Evolutionary conservation across 495 filamentous ascomycete genomes (phyloP).

Genomic region (Aspergillus haitiensis): DNA sequence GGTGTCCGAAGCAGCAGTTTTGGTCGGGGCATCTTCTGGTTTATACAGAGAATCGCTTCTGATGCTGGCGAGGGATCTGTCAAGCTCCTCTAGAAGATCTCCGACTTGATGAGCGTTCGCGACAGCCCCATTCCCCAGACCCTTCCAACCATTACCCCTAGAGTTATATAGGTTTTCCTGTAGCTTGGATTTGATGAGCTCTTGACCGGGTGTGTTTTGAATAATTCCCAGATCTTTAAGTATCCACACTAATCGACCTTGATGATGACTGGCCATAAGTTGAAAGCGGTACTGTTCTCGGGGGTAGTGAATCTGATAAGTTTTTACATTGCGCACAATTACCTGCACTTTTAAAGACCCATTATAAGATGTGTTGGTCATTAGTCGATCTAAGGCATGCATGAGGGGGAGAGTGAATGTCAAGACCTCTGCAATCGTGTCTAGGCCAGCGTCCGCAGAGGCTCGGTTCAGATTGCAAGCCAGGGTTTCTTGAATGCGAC

Average conservation of each 20-base stretch:
- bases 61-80: conserved; percentile 28
- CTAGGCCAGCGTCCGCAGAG: conserved; percentile 49
- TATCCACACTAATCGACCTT: conserved; percentile 42
- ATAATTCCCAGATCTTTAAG: conserved; percentile 36
- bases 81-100: conserved; percentile 40
- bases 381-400: conserved; percentile 55
- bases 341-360: conserved; percentile 37
- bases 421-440: conserved; percentile 54
- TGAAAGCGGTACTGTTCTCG: conserved; percentile 39
- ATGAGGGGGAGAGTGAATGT: conserved; percentile 67
- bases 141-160: conserved; percentile 50
- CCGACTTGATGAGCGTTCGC: conserved; percentile 42
- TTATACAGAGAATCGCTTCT: conserved; percentile 3
- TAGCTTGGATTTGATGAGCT: conserved; percentile 24
- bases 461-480: conserved; percentile 58
- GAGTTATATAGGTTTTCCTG: conserved; percentile 41
- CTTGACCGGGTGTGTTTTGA: conserved; percentile 20
- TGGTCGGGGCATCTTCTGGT: background rate
- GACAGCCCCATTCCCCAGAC: conserved; percentile 48
- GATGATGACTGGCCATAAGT: conserved; percentile 32
- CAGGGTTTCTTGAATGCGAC: conserved; percentile 66
- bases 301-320: conserved; percentile 47
- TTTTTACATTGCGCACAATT: conserved; percentile 42
- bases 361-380: conserved; percentile 27
- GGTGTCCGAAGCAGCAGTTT: background rate